Conservation (phyloP, 2,329 filamentous ascomycete genomes). For the Fusarium sp. region DNA sequence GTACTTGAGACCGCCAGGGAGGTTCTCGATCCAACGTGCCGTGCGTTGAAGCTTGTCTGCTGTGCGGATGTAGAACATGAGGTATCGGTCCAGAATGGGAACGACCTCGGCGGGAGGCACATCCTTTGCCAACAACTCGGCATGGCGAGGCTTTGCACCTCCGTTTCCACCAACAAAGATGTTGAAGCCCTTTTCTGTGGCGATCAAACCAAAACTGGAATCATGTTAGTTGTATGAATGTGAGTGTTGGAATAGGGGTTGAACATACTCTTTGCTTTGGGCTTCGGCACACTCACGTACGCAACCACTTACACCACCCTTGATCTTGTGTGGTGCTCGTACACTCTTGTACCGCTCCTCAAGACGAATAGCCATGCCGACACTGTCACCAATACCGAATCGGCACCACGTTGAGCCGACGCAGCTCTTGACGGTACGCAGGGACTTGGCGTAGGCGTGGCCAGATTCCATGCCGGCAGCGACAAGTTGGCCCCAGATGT, state of each 20-base stretch:
- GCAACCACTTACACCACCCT: slow-evolving; percentile 89
- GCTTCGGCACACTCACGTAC: slow-evolving; percentile 95
- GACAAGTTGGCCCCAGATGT: slow-evolving; percentile 85
- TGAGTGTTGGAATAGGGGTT: neutral
- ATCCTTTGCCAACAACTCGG: slow-evolving; percentile 86
- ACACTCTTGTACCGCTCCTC: slow-evolving; percentile 95
- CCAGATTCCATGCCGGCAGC: slow-evolving; percentile 91
- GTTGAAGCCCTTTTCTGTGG: slow-evolving; percentile 93
- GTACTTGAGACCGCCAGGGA: slow-evolving; percentile 87
- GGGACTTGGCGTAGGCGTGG: slow-evolving; percentile 89
- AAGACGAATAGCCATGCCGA: slow-evolving; percentile 88
- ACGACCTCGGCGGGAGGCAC: slow-evolving; percentile 86
- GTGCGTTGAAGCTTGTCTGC: slow-evolving; percentile 92
- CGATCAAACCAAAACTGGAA: slow-evolving; percentile 84
- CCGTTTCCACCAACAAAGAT: slow-evolving; percentile 92
- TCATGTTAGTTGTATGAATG: slow-evolving; percentile 19
- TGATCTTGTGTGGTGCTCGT: slow-evolving; percentile 89
- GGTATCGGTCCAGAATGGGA: slow-evolving; percentile 86
- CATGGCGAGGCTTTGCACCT: slow-evolving; percentile 85
- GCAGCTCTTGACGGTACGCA: slow-evolving; percentile 91
- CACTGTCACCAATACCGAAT: slow-evolving; percentile 89
- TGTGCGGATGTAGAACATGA: slow-evolving; percentile 94
- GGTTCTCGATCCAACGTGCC: slow-evolving; percentile 85
- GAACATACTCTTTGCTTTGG: slow-evolving; percentile 84
- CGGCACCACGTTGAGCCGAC: slow-evolving; percentile 93